Evolutionary conservation across 2,329 filamentous ascomycete genomes (phyloP), one percentile per base, ranked within the genome.

Genomic region (Sporothrix luriei): DNA sequence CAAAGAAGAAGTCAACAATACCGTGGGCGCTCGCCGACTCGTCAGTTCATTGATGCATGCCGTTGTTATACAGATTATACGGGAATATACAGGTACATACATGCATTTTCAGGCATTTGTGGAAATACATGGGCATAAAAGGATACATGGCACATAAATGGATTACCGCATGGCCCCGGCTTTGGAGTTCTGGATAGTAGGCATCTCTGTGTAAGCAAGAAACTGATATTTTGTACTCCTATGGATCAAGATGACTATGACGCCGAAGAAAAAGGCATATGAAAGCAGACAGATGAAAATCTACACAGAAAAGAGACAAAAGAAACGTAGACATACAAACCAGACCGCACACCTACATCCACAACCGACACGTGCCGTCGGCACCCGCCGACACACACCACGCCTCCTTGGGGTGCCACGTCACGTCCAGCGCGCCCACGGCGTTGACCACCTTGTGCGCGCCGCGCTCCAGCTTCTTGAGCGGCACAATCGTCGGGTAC

Each of bases 341-440:
- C 61, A 52, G 19, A n/a, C 57, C 68, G 14, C 11, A 6, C 24
- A 40, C 6, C 77, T 78, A 91, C 78, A 89, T 91, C 94, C 94
- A 99, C 78, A 99, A 81, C 76, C 94, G 89, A 80, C 93, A 92
- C 16, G 91, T 97, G 54, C 94, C 94, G 82, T 99, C 95, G 1
- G 94, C 94, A 74, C 95, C 95, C 61, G 94, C 94, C 83, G 91
- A 96, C 68, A 97, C 90, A 80, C 91, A 91, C 95, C 95, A 98
- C 2, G 94, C 93, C 80, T 98, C 92, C 73, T 87, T 88, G 6
- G 93, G 93, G 82, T 99, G 95, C 96, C 96, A 99, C 77, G 97
- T 92, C 38, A 99, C 82, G 78, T 97, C 94, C 84, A 98, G 85
- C 19, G 98, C 94, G 74, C 95, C 95, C 70, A 99, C 81, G 74